phyloP scores from a whole-genome alignment of 345 rosid species.

The Turritis glabra region DNA sequence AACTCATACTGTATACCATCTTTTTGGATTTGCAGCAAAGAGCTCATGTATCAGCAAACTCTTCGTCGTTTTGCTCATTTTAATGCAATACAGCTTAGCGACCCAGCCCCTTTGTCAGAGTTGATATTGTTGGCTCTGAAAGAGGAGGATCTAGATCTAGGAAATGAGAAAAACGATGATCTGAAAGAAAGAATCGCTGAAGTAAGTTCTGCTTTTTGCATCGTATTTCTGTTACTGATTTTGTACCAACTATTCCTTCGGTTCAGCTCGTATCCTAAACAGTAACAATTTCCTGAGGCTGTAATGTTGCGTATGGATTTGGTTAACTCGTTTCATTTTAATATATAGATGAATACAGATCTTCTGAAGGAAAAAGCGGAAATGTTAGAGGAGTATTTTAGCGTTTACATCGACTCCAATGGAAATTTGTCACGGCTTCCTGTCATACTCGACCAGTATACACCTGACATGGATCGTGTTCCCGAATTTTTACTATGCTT shows the following conservation, averaged over 20 bases:
- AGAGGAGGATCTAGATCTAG: conserved; percentile 80
- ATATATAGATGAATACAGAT: conserved; percentile 70
- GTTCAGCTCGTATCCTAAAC: not conserved
- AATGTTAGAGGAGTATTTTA: conserved; percentile 84
- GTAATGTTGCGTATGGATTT: conserved; percentile 4
- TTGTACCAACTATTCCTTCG: not conserved
- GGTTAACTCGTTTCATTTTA: conserved; percentile 4
- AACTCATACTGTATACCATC: not conserved
- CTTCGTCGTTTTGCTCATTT: conserved; percentile 85
- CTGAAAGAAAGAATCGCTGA: conserved; percentile 84
- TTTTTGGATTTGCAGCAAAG: conserved; percentile 65
- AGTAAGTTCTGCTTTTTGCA: conserved; percentile 45
- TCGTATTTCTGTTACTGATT: not conserved
- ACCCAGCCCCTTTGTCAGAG: conserved; percentile 72
- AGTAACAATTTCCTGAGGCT: conserved; percentile 10
- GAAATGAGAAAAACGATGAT: conserved; percentile 59
- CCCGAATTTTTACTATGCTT: conserved; percentile 87
- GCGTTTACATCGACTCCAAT: conserved; percentile 61
- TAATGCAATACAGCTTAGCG: conserved; percentile 83
- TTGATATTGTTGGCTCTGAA: conserved; percentile 82
- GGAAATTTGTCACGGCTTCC: conserved; percentile 87
- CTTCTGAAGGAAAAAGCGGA: conserved; percentile 77
- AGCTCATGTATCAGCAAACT: conserved; percentile 96
- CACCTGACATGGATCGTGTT: conserved; percentile 94
- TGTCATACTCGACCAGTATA: conserved; percentile 88